Conservation (phyloP, 1,139 yeast genomes). For the Geotrichum aggregatum region DNA sequence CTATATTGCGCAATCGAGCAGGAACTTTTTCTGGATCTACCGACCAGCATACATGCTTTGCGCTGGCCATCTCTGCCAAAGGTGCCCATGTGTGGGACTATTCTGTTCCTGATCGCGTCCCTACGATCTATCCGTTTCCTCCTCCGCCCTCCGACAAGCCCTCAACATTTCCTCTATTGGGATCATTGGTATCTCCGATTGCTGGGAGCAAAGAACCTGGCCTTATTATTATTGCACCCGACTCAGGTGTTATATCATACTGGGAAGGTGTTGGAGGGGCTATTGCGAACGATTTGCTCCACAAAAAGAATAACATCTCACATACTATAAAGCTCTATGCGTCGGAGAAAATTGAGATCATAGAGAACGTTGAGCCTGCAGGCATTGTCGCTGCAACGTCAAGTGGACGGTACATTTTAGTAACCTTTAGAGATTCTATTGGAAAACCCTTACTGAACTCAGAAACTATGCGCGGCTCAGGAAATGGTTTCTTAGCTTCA, state of each 20-base stretch:
- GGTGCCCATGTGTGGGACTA: conserved; percentile 69
- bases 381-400: conserved; percentile 73
- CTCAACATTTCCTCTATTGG: conserved; percentile 47
- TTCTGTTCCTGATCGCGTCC: conserved; percentile 54
- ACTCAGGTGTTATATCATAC: conserved; percentile 54
- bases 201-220: conserved; percentile 68
- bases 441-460: conserved; percentile 51
- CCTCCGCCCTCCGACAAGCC: conserved; percentile 21
- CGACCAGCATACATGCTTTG: conserved; percentile 53
- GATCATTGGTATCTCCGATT: conserved; percentile 62
- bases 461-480: conserved; percentile 33
- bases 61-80: conserved; percentile 50
- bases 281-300: conserved; percentile 58
- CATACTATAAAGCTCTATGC: conserved; percentile 40
- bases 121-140: conserved; percentile 49
- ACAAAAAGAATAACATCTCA: conserved; percentile 41
- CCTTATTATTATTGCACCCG: conserved; percentile 54
- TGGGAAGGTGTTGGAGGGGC: conserved; percentile 68
- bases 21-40: conserved; percentile 46
- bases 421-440: conserved; percentile 61
- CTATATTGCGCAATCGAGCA: conserved; percentile 38
- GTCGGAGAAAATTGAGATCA: conserved; percentile 46
- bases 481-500: conserved; percentile 34
- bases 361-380: conserved; percentile 67
- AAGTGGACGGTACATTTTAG: conserved; percentile 58